Base-by-base conservation (phyloP, 2,329 filamentous ascomycete species). In the Sphaceloma murrayae region DNA sequence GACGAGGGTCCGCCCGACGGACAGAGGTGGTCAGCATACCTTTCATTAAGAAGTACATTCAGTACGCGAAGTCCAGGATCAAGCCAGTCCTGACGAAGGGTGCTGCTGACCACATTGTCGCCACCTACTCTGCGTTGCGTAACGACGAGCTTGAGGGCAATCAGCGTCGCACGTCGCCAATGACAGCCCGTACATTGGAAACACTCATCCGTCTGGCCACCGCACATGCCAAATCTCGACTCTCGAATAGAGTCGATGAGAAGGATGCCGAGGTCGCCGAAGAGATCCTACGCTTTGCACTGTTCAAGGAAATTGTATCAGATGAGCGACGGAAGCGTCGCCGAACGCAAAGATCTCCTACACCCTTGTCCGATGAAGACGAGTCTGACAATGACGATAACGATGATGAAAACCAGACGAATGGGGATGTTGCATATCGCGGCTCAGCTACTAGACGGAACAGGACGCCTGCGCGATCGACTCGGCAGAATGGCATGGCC, bases 21-120 rank as follows among this genome's bases (percentile, higher is more conserved):
- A 77, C 84, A 4, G 87, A 95, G 61, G 85, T 98, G 10, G 70
- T 98, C 44, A 94, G 85, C 66, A 95, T 98, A 49, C 85, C 88
- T 0, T 98, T 98, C 66, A 87, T 98, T 71, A 98, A 98, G 69
- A 98, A 98, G 67, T 98, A 95, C 63, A 93, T 98, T 34, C 91
- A 98, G 60, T 98, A 98, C 62, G 87, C 91, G 52, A 98, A 98
- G 69, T 83, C 77, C 26, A 74, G 91, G 58, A 75, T 94, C 57
- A 93, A 87, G 73, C 91, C 91, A 0, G 70, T 94, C 30, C 69
- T 98, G 49, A 94, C 88, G 0, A 86, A 91, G 58, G 86, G 86
- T 33, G 89, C 91, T 4, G 85, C 87, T 8, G 86, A 95, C 54
- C 85, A 93, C 51, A 94, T 98, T 57, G 80, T 88, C 27, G 77